Evolutionary conservation across 116 monocot species (phyloP), one percentile per base, ranked within the genome.

Genomic region (Papilionanthe hybrid): DNA sequence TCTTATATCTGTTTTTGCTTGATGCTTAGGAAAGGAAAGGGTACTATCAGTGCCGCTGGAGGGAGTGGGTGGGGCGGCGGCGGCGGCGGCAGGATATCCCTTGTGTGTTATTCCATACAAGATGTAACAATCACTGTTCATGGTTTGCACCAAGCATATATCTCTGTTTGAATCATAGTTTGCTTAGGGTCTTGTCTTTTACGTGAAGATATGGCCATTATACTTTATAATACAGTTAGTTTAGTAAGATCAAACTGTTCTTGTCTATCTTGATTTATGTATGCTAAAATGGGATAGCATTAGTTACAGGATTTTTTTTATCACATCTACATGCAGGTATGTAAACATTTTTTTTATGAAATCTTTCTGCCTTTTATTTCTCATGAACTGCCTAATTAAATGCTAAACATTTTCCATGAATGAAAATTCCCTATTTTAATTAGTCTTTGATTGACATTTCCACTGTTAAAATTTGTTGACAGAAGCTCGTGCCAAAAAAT

Each of bases 11-110:
- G 53, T 82, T 47, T 79, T 25, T 83, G 30, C 77, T 60, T n/a
- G 23, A 79, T 78, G 9, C 32, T 77, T 80, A 96, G 96, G 87
- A 91, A 86, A 80, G 96, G 96, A 65, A 90, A 92, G 72, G 96
- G 96, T 50, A 88, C 83, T 19, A 92, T 96, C 67, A 96, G 93
- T 93, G 96, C 93, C 87, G 87, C 91, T 83, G 96, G 96, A 81
- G 96, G 96, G 63, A 88, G 85, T 87, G 96, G 96, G 66, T 96
- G 93, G 93, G 96, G 96, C 56, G 96, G 96, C 29, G 96, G 96
- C 66, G 96, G 96, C 7, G 96, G 96, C 57, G 96, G 96, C 74
- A 87, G 96, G 81, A 92, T 93, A 84, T 90, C 96, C 48, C 42
- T 89, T 27, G 86, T 90, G 6, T 96, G 96, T 89, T 96, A 96